Base-by-base conservation (phyloP, 1,284 basidiomycete genomes). In the Vanrija humicola region DNA sequence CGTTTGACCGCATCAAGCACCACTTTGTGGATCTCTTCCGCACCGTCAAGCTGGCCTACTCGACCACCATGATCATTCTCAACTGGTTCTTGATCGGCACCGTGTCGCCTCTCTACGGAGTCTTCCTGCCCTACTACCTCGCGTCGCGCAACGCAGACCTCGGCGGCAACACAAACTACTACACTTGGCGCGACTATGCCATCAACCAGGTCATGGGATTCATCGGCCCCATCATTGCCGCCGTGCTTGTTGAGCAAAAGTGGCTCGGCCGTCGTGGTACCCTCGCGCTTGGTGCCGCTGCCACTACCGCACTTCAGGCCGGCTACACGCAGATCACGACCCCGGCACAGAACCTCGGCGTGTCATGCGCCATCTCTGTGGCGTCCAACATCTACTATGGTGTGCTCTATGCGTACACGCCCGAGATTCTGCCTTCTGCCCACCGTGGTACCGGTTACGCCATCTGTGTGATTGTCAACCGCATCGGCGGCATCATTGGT, bases 401-500 rank as follows among this genome's bases (percentile, higher is more conserved):
- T 9, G 67, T 72, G 3, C 56, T 72, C 38, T 72, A 72, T 54
- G 62, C 64, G 3, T 83, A 83, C 62, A 83, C 82, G 1, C 85
- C 85, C 12, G 84, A 86, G 64, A 80, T 85, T 14, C 86, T 86
- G 74, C 83, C 85, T 0, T 82, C 83, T 0, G 82, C 82, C 6
- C 82, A 84, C 62, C 78, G 85, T 43, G 85, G 84, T 4, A 86
- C 85, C 0, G 85, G 84, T 2, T 83, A 86, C 64, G 84, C 84
- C 0, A 70, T 86, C 26, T 78, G 82, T 47, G 76, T 80, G 58
- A 80, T 79, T 8, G 77, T 82, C 51, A 84, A 84, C 66, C 77
- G 84, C 26, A 76, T 85, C 38, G 80, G 80, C 45, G 84, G 85
- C 10, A 63, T 70, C 52, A 66, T 71, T 61, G 66, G 68, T 1